Percentiles rank a stretch among this genome's conserved stretches.
Evolutionary conservation across 495 filamentous ascomycete genomes (phyloP).

Genomic region (Xylaria scruposa): DNA sequence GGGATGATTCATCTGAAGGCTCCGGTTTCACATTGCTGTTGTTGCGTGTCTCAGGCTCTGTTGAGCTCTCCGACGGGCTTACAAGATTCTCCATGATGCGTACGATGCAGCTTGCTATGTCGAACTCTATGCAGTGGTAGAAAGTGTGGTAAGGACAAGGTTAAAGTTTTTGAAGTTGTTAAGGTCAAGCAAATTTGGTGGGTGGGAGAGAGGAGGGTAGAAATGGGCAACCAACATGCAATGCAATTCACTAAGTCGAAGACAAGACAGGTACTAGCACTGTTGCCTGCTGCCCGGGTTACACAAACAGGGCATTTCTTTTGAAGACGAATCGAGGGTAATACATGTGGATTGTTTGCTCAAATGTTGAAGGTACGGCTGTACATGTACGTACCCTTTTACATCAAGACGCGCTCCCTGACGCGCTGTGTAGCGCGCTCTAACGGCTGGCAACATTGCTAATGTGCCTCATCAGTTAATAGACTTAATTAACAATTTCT

Average conservation of each 20-base stretch:
- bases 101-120: neutral
- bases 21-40: conserved; percentile 1
- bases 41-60: neutral
- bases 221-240: neutral
- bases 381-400: conserved; percentile 8
- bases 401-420: neutral
- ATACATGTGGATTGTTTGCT: neutral
- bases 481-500: neutral
- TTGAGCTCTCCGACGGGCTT: neutral
- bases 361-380: neutral
- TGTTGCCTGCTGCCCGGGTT: too few relatives aligned
- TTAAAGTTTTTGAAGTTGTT: neutral
- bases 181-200: neutral
- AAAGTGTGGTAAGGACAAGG: neutral
- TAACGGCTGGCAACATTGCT: neutral
- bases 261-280: neutral
- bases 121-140: neutral
- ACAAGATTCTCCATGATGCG: conserved; percentile 3
- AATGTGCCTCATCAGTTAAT: neutral
- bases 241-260: neutral
- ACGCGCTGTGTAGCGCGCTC: neutral
- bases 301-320: neutral
- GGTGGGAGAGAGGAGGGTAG: neutral
- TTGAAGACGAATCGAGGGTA: neutral
- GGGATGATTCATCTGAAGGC: neutral